Conservation (phyloP, 2,329 filamentous ascomycete genomes). For the Samsoniella hepiali region DNA sequence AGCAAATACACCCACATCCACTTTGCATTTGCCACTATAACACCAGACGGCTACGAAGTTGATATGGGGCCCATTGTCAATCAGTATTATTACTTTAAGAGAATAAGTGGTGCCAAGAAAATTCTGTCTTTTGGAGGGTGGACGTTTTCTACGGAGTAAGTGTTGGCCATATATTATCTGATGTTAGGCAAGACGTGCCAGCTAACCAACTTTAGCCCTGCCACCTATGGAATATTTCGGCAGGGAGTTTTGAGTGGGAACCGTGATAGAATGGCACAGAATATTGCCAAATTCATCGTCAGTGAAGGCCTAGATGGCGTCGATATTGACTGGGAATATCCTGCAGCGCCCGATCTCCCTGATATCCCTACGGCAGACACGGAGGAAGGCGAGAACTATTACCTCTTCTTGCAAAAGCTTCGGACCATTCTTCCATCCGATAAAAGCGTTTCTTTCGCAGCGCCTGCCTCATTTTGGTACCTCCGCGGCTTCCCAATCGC, state of each 20-base stretch:
- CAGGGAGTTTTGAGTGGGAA: conserved; percentile 32
- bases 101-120: conserved; percentile 27
- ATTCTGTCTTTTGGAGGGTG: conserved; percentile 45
- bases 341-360: conserved; percentile 19
- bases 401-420: neutral
- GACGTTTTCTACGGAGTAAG: conserved; percentile 36
- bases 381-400: conserved; percentile 21
- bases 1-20: conserved; percentile 24
- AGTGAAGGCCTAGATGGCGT: neutral
- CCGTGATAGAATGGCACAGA: conserved; percentile 28
- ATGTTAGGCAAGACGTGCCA: too few species aligned
- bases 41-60: conserved; percentile 18
- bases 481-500: conserved; percentile 26
- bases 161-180: neutral
- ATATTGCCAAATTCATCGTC: conserved; percentile 24
- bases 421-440: neutral
- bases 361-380: conserved; percentile 9
- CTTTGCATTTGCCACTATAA: conserved; percentile 27
- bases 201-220: neutral
- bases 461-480: conserved; percentile 30
- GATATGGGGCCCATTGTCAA: conserved; percentile 24
- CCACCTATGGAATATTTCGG: conserved; percentile 36
- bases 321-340: conserved; percentile 10
- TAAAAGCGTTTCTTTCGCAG: conserved; percentile 24
- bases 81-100: conserved; percentile 31